phyloP scores from a whole-genome alignment of 2,329 filamentous ascomycete genomes.

The Colletotrichum spaethianum region DNA sequence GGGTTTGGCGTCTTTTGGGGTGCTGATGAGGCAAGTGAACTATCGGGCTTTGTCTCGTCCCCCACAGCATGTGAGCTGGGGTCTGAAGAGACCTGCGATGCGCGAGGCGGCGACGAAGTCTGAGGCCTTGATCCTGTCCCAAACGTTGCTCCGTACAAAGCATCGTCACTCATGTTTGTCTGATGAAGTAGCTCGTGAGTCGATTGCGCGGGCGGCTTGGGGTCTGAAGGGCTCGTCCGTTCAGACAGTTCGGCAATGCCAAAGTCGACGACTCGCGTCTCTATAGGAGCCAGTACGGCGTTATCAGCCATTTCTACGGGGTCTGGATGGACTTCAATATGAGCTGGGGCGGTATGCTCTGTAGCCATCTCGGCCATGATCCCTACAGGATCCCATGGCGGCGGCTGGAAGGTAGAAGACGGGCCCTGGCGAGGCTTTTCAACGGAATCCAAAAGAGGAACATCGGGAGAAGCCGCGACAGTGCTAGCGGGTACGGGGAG shows the following conservation, averaged over 20 bases:
- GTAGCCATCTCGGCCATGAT: constrained; percentile 64
- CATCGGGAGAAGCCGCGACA: constrained; percentile 11
- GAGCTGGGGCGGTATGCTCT: constrained; percentile 56
- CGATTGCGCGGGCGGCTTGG: constrained; percentile 31
- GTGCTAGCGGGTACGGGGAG: not conserved
- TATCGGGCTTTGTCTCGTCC: not conserved
- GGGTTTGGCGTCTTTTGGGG: not conserved
- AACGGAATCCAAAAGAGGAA: constrained; percentile 54
- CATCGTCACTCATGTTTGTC: constrained; percentile 36
- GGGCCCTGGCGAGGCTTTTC: constrained; percentile 52
- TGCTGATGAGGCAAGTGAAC: not conserved
- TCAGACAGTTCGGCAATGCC: constrained; percentile 57
- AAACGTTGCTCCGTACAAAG: constrained; percentile 41
- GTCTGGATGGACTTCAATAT: constrained; percentile 59
- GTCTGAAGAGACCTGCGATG: not conserved
- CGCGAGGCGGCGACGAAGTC: not conserved
- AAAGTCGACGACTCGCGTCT: constrained; percentile 47
- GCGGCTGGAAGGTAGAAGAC: constrained; percentile 42
- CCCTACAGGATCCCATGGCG: constrained; percentile 57
- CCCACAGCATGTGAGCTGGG: too few species aligned
- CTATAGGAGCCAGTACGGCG: constrained; percentile 53
- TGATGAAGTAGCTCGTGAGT: constrained; percentile 39
- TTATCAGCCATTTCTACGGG: constrained; percentile 62
- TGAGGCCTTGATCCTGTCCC: constrained; percentile 37
- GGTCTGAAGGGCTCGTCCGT: constrained; percentile 49